Base-by-base conservation (phyloP, 345 rosid genomes). In the Populus davidiana region DNA sequence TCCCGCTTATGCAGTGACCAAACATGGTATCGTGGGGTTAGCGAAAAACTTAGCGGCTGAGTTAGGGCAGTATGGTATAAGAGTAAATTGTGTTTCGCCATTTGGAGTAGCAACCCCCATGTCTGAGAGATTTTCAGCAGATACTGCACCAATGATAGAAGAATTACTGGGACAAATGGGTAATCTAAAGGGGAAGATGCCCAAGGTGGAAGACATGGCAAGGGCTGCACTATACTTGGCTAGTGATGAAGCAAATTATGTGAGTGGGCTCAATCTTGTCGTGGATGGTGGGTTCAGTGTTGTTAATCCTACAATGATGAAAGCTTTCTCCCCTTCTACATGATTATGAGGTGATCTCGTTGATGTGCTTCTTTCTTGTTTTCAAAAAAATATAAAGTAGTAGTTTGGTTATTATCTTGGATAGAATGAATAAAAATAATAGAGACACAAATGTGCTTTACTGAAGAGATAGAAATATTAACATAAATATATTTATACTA, bases 71-170 rank as follows among this genome's bases (percentile, higher is more conserved):
- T 66, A 76, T 21, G 88, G 88, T 2, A 80, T 89, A 31, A 81
- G 89, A 25, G 88, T 87, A 17, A 89, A 89, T 54, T 86, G 86
- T 7, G 25, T 89, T 12, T 84, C 89, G 0, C 88, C 87, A 2
- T 86, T 17, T 4, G 84, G 52, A 41, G 72, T 70, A 14, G 75
- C 79, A 25, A 62, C 56, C 20, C 36, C 79, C 6, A 72, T 77
- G 6, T 23, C 65, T 8, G 38, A 14, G 27, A 7, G 1, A 8
- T 14, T 3, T n/a, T 3, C 3, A 0, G 81, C 27, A 25, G 77
- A n/a, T 27, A 25, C 66, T 6, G 52, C 41, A 18, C 31, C 29
- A 11, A 9, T 1, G 3, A 61, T 16, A 1, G 81, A 75, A 31
- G 66, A 21, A 0, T 1, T 6, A n/a, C 6, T 74, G 36, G 72